Evolutionary conservation across 2,329 filamentous ascomycete genomes (phyloP).

Genomic region (Fusarium liriodendri): DNA sequence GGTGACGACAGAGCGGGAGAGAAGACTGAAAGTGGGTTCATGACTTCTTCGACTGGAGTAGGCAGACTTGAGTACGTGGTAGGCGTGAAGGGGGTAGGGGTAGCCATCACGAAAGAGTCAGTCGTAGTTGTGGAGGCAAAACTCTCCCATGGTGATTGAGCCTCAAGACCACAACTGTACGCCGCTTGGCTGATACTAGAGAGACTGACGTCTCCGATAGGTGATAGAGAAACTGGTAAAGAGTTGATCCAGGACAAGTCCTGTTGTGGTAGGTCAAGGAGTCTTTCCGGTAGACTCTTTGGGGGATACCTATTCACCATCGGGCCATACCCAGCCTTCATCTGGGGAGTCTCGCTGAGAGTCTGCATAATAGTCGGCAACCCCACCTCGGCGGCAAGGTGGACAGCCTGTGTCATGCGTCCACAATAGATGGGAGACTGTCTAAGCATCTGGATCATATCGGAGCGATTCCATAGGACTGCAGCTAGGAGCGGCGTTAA

Average conservation of each 20-base stretch:
- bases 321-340: conserved; percentile 3
- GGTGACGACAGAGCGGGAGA: background rate
- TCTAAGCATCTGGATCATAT: conserved; percentile 39
- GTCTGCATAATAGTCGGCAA: conserved; percentile 32
- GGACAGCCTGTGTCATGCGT: conserved; percentile 35
- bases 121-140: too few relatives aligned
- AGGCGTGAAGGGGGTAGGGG: background rate
- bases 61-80: background rate
- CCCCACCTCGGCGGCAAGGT: conserved; percentile 33
- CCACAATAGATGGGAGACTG: conserved; percentile 28
- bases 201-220: conserved; percentile 3
- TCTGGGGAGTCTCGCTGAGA: conserved; percentile 14
- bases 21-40: background rate
- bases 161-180: background rate
- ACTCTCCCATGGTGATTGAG: background rate
- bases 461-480: conserved; percentile 41
- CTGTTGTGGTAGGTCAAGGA: conserved; percentile 11
- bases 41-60: background rate
- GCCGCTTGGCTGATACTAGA: conserved; percentile 34
- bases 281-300: background rate
- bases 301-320: conserved; percentile 23
- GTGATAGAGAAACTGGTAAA: background rate
- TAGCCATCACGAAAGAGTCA: background rate
- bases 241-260: background rate
- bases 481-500: conserved; percentile 46